Conservation (phyloP, 805 yeast species). For the Nakazawaea ishiwadae region DNA sequence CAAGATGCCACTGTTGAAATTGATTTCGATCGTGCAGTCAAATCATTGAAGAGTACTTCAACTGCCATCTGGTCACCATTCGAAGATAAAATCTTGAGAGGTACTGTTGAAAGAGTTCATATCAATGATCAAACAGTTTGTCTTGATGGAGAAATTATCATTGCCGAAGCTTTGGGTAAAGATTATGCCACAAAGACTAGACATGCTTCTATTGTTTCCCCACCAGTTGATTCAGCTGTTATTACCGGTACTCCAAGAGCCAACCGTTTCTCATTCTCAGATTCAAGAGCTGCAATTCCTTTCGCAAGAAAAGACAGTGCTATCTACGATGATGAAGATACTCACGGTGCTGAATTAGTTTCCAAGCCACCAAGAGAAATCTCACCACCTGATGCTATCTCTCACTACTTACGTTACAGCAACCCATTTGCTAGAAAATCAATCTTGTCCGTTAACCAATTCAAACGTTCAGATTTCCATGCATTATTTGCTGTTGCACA, state of each 20-base stretch:
- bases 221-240: conserved; percentile 23
- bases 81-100: conserved; percentile 50
- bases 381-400: conserved; percentile 74
- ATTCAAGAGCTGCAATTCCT: conserved; percentile 32
- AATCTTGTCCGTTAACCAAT: conserved; percentile 82
- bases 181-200: conserved; percentile 44
- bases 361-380: conserved; percentile 70
- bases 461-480: conserved; percentile 85
- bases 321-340: conserved; percentile 37
- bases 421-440: conserved; percentile 90
- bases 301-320: conserved; percentile 23
- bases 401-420: conserved; percentile 69
- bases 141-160: conserved; percentile 73
- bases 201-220: conserved; percentile 31
- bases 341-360: conserved; percentile 66
- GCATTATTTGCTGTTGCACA: conserved; percentile 94
- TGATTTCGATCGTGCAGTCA: conserved; percentile 66
- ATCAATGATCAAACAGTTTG: conserved; percentile 75
- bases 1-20: conserved; percentile 78
- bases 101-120: conserved; percentile 86
- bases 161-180: conserved; percentile 57
- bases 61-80: conserved; percentile 51
- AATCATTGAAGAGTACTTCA: conserved; percentile 35
- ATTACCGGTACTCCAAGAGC: conserved; percentile 27
- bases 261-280: conserved; percentile 48